Evolutionary conservation across 371 early-diverging fungal species (phyloP), one percentile per base, ranked within the genome.

Genomic region (Neoconidiobolus thromboides): DNA sequence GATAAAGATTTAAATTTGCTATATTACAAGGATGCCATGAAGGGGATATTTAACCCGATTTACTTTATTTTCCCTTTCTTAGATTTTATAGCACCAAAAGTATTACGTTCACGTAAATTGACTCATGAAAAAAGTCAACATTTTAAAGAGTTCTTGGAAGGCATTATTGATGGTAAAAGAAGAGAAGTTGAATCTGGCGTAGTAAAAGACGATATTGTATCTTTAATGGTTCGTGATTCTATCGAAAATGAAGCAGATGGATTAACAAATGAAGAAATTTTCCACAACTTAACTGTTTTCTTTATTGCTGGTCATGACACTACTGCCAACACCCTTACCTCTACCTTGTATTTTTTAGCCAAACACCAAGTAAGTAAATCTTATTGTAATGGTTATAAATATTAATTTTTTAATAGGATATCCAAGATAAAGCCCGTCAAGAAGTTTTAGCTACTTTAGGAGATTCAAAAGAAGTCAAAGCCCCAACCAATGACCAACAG

Each of bases 271-370:
- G 57, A 46, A 46, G 43, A 57, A 46, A 6, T 57, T 7, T 37
- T 57, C 6, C 3, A 57, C 47, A 38, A 57, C 38, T 48, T 57
- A 14, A 15, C 15, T 38, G 37, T 43, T 10, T 49, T 59, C 4
- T 59, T 59, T 41, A 10, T 47, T 39, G 60, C 60, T 26, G 80
- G 80, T 9, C 70, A 72, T 41, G 80, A 76, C 44, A 80, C 80
- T 1, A 69, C 77, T 1, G 68, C 77, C 9, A 74, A 71, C 64
- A 63, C 75, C 43, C 43, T 80, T 48, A 68, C 72, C 5, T 68
- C 68, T 54, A 66, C 65, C 55, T 62, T 70, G 52, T 71, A 70
- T 48, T 56, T 63, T 43, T 63, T 78, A 12, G 70, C 69, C 44
- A 67, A 66, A 60, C 56, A 76, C 65, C 76, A 26, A 26, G 26